A percentile compares a stretch with the other conserved stretches of the same genome.
phyloP scores from a whole-genome alignment of 345 rosid species.

The Rhodomyrtus tomentosa region DNA sequence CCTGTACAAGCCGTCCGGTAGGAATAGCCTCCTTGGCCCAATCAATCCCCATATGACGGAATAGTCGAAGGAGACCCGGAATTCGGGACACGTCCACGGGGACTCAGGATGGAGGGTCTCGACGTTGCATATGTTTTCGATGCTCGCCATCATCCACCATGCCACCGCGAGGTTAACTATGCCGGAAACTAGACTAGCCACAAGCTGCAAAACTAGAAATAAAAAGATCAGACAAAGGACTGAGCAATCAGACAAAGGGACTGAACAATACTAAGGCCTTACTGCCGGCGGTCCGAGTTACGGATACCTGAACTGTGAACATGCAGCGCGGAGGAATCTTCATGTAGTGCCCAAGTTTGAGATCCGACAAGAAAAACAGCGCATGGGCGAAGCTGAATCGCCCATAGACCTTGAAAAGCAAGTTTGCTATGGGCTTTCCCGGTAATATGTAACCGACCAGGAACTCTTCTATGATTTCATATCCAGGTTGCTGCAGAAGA shows the following conservation, averaged over 20 bases:
- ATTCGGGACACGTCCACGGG: slow-evolving; percentile 82
- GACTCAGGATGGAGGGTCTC: slow-evolving; percentile 43
- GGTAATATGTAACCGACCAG: slow-evolving; percentile 76
- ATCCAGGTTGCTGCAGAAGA: slow-evolving; percentile 91
- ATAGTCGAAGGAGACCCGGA: slow-evolving; percentile 77
- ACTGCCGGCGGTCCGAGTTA: slow-evolving; percentile 38
- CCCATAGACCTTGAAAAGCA: slow-evolving; percentile 90
- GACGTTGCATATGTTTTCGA: slow-evolving; percentile 67
- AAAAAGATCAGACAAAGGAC: background rate
- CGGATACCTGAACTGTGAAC: slow-evolving; percentile 71
- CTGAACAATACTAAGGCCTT: background rate
- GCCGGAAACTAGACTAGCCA: slow-evolving; percentile 74
- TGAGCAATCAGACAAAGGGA: background rate
- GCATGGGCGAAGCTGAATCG: slow-evolving; percentile 85
- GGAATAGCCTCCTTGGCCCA: slow-evolving; percentile 72
- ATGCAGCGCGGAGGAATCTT: slow-evolving; percentile 93
- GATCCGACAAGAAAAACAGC: slow-evolving; percentile 82
- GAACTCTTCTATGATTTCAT: slow-evolving; percentile 88
- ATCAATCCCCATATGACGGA: slow-evolving; percentile 94
- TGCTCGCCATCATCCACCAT: slow-evolving; percentile 91
- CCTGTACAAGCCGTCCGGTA: slow-evolving; percentile 79
- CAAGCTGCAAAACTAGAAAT: slow-evolving; percentile 31
- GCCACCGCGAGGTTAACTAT: slow-evolving; percentile 71
- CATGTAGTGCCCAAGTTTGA: slow-evolving; percentile 98
- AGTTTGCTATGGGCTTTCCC: slow-evolving; percentile 87